Percentiles rank a stretch among this genome's conserved stretches.
These are phyloP conservation scores for Uncinocarpus reesii DNA, from an alignment of 2,329 filamentous ascomycete species.

Conservation along the genomic window DNA sequence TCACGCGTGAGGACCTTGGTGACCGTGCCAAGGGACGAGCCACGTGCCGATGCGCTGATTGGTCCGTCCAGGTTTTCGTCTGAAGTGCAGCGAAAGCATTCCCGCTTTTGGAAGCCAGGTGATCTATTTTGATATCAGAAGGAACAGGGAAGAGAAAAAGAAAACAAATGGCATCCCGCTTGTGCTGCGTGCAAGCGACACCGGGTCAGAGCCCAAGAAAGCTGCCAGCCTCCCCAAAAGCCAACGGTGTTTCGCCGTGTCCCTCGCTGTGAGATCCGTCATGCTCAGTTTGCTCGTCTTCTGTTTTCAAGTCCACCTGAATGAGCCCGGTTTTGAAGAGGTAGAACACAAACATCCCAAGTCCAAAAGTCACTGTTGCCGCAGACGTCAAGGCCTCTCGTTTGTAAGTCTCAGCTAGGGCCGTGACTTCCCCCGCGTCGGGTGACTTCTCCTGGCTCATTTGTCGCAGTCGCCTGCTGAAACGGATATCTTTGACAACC, in stretches of 20 bases:
- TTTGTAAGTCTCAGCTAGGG: constrained; percentile 21
- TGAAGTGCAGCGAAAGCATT: not conserved
- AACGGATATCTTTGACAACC: constrained; percentile 29
- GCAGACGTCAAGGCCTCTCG: constrained; percentile 31
- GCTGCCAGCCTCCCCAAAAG: constrained; percentile 11
- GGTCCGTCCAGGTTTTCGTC: not conserved
- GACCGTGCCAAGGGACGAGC: not conserved
- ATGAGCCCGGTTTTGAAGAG: constrained; percentile 26
- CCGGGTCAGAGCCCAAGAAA: constrained; percentile 7
- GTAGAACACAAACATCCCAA: constrained; percentile 31
- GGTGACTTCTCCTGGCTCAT: constrained; percentile 22
- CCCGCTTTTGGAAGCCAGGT: not conserved
- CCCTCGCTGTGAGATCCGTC: too few species aligned
- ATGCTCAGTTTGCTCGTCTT: not conserved
- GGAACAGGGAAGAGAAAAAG: not conserved
- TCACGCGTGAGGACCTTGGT: constrained; percentile 14
- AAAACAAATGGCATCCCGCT: not conserved
- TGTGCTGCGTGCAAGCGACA: not conserved
- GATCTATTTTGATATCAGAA: not conserved
- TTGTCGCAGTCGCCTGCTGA: constrained; percentile 31
- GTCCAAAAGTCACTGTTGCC: constrained; percentile 27
- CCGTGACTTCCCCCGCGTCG: constrained; percentile 23
- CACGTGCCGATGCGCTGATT: not conserved
- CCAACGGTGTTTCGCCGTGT: too few species aligned
- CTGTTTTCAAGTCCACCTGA: not conserved